Evolutionary conservation across 371 early-diverging fungal genomes (phyloP), one percentile per base, ranked within the genome.

Genomic region (Syncephalastrum racemosum): DNA sequence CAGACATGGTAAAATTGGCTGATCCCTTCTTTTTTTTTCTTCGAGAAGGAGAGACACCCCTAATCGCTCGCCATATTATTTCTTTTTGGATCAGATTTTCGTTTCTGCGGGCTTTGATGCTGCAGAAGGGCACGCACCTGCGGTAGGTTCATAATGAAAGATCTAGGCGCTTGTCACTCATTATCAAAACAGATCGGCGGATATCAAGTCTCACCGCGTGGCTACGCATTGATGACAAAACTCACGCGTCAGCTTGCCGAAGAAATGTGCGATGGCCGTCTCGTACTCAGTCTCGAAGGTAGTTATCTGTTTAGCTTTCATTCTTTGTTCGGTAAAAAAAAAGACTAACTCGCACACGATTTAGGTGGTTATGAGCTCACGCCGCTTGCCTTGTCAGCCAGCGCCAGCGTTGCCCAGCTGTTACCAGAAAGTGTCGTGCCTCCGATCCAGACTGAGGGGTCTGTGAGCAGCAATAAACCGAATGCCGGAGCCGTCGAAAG

Each of bases 21-120:
- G 27, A 7, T 27, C 3, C 27, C 27, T 27, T 27, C 7, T 27
- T 27, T 3, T 27, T 27, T 27, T 27, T 3, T 27, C 27, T 7
- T 7, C 7, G 27, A 27, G 27, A 27, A 7, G 4, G 27, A 27
- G 27, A 27, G 6, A n/a, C n/a, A n/a, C 7, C 27, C 27, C 27
- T 27, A 27, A 27, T 7, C 27, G 4, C 7, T 7, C 4, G 27
- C 27, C 4, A 6, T 7, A 27, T 27, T 27, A 6, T 27, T 27
- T 27, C 7, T 25, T 23, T 55, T 25, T 56, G 36, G 13, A 10
- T 36, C 13, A 75, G 76, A 70, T 77, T 13, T 75, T 86, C 56
- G 82, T 87, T 25, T 86, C 87, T 23, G 86, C 86, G 31, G 87
- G 87, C 15, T 87, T 84, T 56, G 87, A 86, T 66, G 85, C 87